Base-by-base conservation (phyloP, 495 filamentous ascomycete species). In the Platismatia glauca region DNA sequence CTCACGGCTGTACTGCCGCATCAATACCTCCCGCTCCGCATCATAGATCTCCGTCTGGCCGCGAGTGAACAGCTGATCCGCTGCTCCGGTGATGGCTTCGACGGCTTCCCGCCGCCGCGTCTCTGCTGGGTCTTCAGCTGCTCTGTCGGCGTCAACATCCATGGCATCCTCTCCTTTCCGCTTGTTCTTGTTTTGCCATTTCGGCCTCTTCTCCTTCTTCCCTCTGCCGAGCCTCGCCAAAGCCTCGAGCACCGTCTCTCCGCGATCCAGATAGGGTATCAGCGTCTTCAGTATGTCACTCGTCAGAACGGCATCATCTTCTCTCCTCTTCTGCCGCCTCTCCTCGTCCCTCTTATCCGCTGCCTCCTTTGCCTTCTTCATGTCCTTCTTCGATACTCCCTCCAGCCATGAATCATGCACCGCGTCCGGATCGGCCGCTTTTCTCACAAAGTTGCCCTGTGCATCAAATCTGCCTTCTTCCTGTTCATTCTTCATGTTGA, bases 381-480 rank as follows among this genome's bases (percentile, higher is more conserved):
- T 96, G 61, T 97, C 92, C 69, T 91, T 95, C 71, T 93, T 96
- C 55, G 88, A 92, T 0, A 97, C 76, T 0, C 92, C 95, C 37
- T 95, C 90, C 13, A 98, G 73, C 94, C 94, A 98, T 4, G 81
- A 80, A 74, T 98, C 94, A 70, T 98, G 90, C 15, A 89, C 82
- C 7, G 93, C 91, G 69, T 96, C 90, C 1, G 91, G 90, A 69
- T 98, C 94, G 0, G 74, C 78, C 1, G 91, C 91, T 66, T 92
- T 94, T n/a, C 94, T 82, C 37, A 98, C 84, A 71, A 81, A 98
- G 71, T 97, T 97, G 4, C 94, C 94, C 20, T 84, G 76, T 59
- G 89, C 89, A 70, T 98, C 94, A 68, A 96, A 97, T 16, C 84
- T 79, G 0, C 94, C 94, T 69, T 97, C 94, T 71, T 98, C 95